A percentile compares a stretch with the other conserved stretches of the same genome.
phyloP scores from a whole-genome alignment of 164 flowering plant species.

The Euptelea pleiosperma region DNA sequence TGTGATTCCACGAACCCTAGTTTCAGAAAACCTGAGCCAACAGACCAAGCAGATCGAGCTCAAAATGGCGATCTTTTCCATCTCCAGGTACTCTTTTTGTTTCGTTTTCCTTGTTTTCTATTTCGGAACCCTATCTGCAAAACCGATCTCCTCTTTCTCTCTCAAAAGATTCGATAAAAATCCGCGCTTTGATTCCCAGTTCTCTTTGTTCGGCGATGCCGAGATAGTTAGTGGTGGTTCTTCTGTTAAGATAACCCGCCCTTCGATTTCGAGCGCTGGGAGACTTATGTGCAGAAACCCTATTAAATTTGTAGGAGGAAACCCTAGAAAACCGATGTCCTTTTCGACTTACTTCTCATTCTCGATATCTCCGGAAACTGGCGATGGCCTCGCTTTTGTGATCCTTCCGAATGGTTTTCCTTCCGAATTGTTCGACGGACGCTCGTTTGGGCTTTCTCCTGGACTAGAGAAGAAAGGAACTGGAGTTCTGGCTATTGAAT shows the following conservation, averaged over 20 bases:
- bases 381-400: conserved; percentile 51
- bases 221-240: too few species aligned
- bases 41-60: too few species aligned
- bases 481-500: conserved; percentile 44
- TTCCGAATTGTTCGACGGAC: conserved; percentile 14
- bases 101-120: conserved; percentile 21
- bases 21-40: too few species aligned
- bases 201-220: conserved; percentile 65
- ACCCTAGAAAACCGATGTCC: conserved; percentile 38
- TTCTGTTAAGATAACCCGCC: conserved; percentile 38
- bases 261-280: conserved; percentile 41
- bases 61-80: conserved; percentile 32
- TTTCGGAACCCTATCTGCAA: too few species aligned
- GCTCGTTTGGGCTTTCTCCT: conserved; percentile 35
- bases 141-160: conserved; percentile 36
- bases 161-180: conserved; percentile 36
- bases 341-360: conserved; percentile 62
- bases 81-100: conserved; percentile 21
- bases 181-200: conserved; percentile 33
- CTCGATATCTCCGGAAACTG: conserved; percentile 43
- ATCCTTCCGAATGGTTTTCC: conserved; percentile 36
- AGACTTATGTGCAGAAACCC: conserved; percentile 45
- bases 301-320: conserved; percentile 45
- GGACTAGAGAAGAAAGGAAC: conserved; percentile 20
- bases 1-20: too few species aligned